phyloP scores from a whole-genome alignment of 2,329 filamentous ascomycete species.

The Aquanectria penicillioides region DNA sequence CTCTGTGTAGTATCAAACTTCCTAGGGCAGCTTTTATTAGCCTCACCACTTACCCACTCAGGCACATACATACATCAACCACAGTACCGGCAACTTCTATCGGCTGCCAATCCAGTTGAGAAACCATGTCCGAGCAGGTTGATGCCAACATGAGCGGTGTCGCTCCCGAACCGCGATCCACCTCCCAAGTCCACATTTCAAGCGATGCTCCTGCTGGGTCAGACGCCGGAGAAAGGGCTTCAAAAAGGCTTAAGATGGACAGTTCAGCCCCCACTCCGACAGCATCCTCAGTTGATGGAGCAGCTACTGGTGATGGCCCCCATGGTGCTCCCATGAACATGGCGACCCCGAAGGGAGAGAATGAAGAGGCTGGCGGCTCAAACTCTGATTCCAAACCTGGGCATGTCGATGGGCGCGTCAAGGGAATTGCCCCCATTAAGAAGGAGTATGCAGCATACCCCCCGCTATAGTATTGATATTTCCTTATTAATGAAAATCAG shows the following conservation, averaged over 20 bases:
- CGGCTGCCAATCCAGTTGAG: neutral
- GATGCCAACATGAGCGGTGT: constrained; percentile 37
- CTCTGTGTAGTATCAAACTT: too few species aligned
- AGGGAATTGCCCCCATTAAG: constrained; percentile 77
- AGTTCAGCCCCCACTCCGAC: constrained; percentile 31
- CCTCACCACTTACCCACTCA: too few species aligned
- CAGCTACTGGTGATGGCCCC: constrained; percentile 29
- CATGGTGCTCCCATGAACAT: constrained; percentile 28
- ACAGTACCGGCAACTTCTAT: neutral
- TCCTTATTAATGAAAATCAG: constrained; percentile 41
- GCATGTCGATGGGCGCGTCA: constrained; percentile 48
- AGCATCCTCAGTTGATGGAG: too few species aligned
- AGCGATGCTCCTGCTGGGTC: constrained; percentile 17
- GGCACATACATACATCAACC: too few species aligned
- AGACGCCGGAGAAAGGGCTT: constrained; percentile 52
- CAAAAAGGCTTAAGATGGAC: constrained; percentile 70
- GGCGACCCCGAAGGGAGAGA: constrained; percentile 22
- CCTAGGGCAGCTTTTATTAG: too few species aligned
- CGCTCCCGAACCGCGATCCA: constrained; percentile 28
- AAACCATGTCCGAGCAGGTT: constrained; percentile 41
- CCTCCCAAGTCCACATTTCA: constrained; percentile 27
- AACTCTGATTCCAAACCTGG: constrained; percentile 21
- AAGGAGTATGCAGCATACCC: constrained; percentile 69
- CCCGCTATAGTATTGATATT: neutral
- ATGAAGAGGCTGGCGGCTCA: constrained; percentile 20